Conservation (phyloP, 352 stramenopile genomes). For the Pythium catenulatum region DNA sequence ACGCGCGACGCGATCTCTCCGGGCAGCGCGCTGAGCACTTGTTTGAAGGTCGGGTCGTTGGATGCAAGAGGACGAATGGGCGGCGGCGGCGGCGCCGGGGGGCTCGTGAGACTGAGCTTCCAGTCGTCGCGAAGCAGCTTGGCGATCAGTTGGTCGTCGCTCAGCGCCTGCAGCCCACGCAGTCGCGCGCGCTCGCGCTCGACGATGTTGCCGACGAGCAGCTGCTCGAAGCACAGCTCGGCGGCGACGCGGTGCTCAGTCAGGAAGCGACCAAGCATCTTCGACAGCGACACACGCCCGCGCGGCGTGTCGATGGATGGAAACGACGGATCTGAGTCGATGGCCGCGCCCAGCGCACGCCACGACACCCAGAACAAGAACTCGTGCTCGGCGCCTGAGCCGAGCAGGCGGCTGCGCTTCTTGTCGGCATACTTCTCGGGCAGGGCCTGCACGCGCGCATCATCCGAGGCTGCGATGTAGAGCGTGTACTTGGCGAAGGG, state of each 20-base stretch:
- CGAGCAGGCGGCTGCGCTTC: not conserved
- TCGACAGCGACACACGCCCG: too few relatives aligned
- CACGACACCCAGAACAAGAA: conserved; percentile 3
- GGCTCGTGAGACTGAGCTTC: conserved; percentile 14
- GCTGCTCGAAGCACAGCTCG: too few relatives aligned
- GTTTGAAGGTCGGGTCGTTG: not conserved
- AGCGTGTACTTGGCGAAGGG: conserved; percentile 31
- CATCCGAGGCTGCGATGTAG: not conserved
- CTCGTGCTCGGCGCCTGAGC: not conserved
- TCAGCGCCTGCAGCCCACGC: too few relatives aligned
- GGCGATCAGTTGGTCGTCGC: not conserved
- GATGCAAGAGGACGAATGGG: conserved; percentile 6
- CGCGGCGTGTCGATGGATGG: too few relatives aligned
- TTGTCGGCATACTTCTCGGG: conserved; percentile 5
- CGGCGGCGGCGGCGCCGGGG: not conserved
- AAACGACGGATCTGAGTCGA: too few relatives aligned
- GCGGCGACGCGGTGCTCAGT: too few relatives aligned
- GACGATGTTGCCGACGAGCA: too few relatives aligned
- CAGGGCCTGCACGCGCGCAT: not conserved
- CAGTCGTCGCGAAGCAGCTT: conserved; percentile 1
- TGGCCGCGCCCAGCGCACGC: not conserved
- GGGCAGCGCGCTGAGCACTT: not conserved
- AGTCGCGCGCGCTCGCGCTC: not conserved
- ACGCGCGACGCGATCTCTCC: not conserved
- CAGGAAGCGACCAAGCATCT: too few relatives aligned